phyloP scores from a whole-genome alignment of 306 rosid genomes.

The Cicer cuneatum region DNA sequence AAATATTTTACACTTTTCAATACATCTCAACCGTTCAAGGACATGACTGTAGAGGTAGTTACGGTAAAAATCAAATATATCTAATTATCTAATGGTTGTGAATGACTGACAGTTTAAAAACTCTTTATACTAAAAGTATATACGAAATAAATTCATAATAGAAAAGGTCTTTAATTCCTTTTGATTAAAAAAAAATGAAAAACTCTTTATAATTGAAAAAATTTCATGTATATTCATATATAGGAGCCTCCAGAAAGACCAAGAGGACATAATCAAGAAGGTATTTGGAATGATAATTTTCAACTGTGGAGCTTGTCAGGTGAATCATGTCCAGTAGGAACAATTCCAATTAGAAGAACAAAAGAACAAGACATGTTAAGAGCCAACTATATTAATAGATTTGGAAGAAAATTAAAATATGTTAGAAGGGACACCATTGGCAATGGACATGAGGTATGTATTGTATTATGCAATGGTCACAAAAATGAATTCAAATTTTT shows the following conservation, averaged over 20 bases:
- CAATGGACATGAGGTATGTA: constrained; percentile 89
- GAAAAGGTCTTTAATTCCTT: no score
- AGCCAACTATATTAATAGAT: constrained; percentile 71
- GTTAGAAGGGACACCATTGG: constrained; percentile 73
- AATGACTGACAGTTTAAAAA: no score
- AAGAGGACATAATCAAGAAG: constrained; percentile 41
- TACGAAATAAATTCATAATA: no score
- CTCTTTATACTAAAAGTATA: no score
- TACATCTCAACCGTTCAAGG: no score
- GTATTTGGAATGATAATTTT: constrained; percentile 46
- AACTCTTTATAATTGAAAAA: no score
- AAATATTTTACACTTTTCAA: no score
- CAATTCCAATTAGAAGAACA: constrained; percentile 84
- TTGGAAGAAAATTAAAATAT: constrained; percentile 72
- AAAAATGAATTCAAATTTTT: no score
- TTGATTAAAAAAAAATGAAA: no score
- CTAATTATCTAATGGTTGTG: no score
- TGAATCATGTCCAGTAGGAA: constrained; percentile 77
- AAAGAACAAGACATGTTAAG: constrained; percentile 70
- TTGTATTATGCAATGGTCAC: constrained; percentile 18
- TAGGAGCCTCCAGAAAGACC: constrained; percentile 89
- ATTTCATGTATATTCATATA: background rate
- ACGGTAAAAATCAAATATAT: no score
- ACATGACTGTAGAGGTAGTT: no score
- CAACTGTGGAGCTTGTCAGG: constrained; percentile 81